These are phyloP conservation scores for Cinchona pubescens DNA, from an alignment of 257 asterid species.

Conservation along the genomic window DNA sequence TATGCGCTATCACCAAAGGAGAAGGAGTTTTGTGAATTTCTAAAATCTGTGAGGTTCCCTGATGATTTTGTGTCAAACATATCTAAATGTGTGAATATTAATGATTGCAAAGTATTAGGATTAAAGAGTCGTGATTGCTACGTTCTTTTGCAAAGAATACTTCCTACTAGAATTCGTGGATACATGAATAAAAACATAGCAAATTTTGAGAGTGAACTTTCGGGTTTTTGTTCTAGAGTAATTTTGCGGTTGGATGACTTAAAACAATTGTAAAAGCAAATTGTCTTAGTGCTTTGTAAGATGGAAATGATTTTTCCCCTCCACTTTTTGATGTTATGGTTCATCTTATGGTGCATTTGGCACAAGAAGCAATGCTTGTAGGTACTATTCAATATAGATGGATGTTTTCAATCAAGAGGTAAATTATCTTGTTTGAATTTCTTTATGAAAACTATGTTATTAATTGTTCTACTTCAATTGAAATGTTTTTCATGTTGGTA, in stretches of 20 bases:
- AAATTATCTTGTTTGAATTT: neutral
- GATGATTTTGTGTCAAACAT: neutral
- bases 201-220: no score
- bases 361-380: neutral
- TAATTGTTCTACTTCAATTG: neutral
- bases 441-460: neutral
- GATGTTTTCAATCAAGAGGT: neutral
- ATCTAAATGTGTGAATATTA: neutral
- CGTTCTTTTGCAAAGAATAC: neutral
- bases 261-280: neutral
- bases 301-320: neutral
- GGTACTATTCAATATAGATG: neutral
- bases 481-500: neutral
- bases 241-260: no score
- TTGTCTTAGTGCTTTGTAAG: neutral
- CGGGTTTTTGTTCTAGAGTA: neutral
- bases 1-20: neutral
- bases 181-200: neutral
- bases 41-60: neutral
- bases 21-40: neutral
- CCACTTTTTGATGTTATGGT: slow-evolving; percentile 8
- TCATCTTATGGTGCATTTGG: neutral
- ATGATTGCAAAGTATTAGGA: neutral
- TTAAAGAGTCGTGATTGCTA: neutral
- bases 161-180: neutral